A percentile compares a stretch with the other conserved stretches of the same genome.
Evolutionary conservation across 441 rosid genomes (phyloP).

Genomic region (Brassica hybrid): DNA sequence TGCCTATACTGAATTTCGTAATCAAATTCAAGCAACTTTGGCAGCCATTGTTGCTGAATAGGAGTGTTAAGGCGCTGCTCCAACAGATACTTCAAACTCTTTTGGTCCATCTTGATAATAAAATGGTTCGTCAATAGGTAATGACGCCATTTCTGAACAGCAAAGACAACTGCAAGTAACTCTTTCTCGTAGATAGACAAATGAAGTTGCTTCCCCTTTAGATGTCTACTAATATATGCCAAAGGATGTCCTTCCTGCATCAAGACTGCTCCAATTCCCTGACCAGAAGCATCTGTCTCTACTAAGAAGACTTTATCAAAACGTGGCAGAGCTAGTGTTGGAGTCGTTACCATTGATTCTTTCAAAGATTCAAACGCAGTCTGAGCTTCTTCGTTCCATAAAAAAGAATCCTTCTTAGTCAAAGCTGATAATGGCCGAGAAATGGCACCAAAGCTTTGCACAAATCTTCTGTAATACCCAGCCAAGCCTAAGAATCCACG

Average conservation of each 20-base stretch:
- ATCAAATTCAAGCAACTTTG: neutral
- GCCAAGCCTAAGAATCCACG: too few species aligned
- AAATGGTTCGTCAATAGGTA: neutral
- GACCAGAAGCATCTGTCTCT: neutral
- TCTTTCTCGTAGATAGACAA: neutral
- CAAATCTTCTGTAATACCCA: too few species aligned
- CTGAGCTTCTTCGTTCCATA: too few species aligned
- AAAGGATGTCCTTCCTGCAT: neutral
- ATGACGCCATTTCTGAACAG: neutral
- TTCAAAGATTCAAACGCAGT: too few species aligned
- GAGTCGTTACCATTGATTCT: too few species aligned
- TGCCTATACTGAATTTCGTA: neutral
- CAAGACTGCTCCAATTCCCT: neutral
- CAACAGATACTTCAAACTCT: neutral
- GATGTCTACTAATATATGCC: neutral
- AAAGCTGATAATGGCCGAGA: too few species aligned
- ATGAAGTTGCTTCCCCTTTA: neutral
- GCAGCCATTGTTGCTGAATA: neutral
- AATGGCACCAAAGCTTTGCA: too few species aligned
- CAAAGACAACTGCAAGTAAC: neutral
- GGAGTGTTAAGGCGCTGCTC: neutral
- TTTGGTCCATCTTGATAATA: neutral
- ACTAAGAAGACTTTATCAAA: neutral
- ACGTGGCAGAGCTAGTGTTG: too few species aligned
- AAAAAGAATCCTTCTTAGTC: too few species aligned